Evolutionary conservation across 345 rosid genomes (phyloP), one percentile per base, ranked within the genome.

Genomic region (Laguncularia racemosa): DNA sequence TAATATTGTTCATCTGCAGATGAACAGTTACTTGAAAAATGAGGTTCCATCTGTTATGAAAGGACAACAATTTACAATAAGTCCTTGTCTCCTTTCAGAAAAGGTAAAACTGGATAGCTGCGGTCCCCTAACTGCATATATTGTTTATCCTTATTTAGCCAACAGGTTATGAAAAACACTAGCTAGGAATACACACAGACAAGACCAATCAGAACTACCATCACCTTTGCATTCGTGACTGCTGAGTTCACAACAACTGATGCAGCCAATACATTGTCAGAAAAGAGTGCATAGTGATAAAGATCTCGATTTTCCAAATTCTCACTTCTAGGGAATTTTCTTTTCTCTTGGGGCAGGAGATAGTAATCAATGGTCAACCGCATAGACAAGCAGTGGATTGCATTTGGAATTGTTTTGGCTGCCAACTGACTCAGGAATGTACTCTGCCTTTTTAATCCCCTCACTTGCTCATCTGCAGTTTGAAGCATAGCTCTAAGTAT

Each of bases 211-310:
- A 3, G 23, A 28, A 53, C 15, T 54, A 59, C 23, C 46, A 44
- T 69, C 66, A 95, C 99, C 97, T 90, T 95, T 46, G 99, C 95
- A 66, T 95, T 95, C 79, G 67, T 67, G 70, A 90, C 62, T 38
- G 99, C 82, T 62, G 99, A 95, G 83, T 95, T 95, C 65, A 95
- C 97, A 68, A 95, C 99, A 54, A 95, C 97, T 52, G 99, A 95
- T 67, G 99, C 96, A 77, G 99, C 99, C 81, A 95, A 78, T 55
- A 95, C 99, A 74, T 95, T 95, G 76, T 95, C 99, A 14, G 99
- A 95, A 77, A 95, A 95, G 67, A 95, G 84, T 38, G 99, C 97
- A 71, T 95, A 95, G 69, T 95, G 99, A 56, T 88, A 71, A 48
- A 95, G 92, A 76, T 77, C 77, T 50, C 92, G 87, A 63, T 90